Conservation (phyloP, 495 filamentous ascomycete species). For the Penicillium robsamsonii region DNA sequence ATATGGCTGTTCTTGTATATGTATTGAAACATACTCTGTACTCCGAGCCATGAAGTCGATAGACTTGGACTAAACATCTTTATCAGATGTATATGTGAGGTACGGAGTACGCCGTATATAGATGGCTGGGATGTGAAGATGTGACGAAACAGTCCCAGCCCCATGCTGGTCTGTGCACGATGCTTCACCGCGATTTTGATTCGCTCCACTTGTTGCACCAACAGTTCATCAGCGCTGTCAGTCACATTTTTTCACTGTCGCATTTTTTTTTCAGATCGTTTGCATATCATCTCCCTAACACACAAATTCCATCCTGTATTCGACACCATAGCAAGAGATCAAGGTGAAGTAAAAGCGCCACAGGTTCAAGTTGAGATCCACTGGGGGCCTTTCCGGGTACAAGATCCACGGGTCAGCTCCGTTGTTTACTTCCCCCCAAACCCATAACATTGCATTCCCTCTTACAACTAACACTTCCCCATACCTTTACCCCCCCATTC, state of each 20-base stretch:
- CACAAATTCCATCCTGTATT: slow-evolving; percentile 3
- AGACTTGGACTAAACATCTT: background rate
- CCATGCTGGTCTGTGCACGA: slow-evolving; percentile 36
- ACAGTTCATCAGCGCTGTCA: slow-evolving; percentile 15
- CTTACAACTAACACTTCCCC: slow-evolving; percentile 4
- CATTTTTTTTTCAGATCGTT: slow-evolving; percentile 10
- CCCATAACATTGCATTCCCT: slow-evolving; percentile 24
- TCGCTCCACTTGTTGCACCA: slow-evolving; percentile 25
- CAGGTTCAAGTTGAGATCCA: slow-evolving; percentile 7
- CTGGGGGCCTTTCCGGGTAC: slow-evolving; percentile 2
- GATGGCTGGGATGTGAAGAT: slow-evolving; percentile 2
- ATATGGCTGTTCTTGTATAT: background rate
- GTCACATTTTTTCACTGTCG: slow-evolving; percentile 16
- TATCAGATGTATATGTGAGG: background rate
- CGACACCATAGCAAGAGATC: background rate
- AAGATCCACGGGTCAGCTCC: slow-evolving; percentile 46
- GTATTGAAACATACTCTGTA: background rate
- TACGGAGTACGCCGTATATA: background rate
- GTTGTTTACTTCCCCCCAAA: slow-evolving; percentile 36
- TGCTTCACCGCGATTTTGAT: slow-evolving; percentile 43
- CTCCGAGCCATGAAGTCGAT: background rate
- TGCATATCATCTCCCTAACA: slow-evolving; percentile 4
- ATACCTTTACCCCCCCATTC: slow-evolving; percentile 3
- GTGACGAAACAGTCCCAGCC: slow-evolving; percentile 19
- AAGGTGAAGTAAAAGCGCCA: slow-evolving; percentile 11